Evolutionary conservation across 495 filamentous ascomycete species (phyloP).

Genomic region (Tuber aestivum): DNA sequence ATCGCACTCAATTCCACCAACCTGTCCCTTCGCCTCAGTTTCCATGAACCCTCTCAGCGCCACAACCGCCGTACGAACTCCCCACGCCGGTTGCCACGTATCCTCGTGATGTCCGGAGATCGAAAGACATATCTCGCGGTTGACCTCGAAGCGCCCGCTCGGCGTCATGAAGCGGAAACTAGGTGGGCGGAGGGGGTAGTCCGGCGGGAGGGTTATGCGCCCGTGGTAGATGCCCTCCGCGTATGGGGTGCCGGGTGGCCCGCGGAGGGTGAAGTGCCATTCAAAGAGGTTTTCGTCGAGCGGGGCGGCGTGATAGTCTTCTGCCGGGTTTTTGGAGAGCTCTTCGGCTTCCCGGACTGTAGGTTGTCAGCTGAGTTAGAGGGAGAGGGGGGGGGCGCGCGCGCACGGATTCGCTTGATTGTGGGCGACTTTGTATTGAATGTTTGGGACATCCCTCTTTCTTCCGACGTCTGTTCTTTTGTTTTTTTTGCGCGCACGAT

Average conservation of each 20-base stretch:
- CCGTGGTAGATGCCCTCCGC: constrained; percentile 83
- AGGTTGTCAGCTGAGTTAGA: constrained; percentile 38
- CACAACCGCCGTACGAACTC: constrained; percentile 71
- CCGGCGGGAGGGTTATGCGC: constrained; percentile 79
- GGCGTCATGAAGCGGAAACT: constrained; percentile 92
- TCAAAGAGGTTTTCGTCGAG: constrained; percentile 88
- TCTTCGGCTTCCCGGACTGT: constrained; percentile 79
- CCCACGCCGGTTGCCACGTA: constrained; percentile 98
- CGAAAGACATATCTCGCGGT: constrained; percentile 90
- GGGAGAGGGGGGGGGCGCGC: constrained; percentile 10
- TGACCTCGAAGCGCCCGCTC: constrained; percentile 87
- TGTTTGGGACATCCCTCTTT: constrained; percentile 29
- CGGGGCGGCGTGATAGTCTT: constrained; percentile 75
- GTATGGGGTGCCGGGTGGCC: constrained; percentile 80
- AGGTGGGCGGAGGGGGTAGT: constrained; percentile 84
- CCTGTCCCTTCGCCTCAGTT: constrained; percentile 66
- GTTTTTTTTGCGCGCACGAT: background rate
- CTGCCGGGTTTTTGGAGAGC: constrained; percentile 66
- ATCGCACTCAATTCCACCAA: constrained; percentile 76
- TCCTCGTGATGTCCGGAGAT: constrained; percentile 96
- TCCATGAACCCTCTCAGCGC: constrained; percentile 70
- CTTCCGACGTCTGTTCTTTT: background rate
- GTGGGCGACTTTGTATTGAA: constrained; percentile 62
- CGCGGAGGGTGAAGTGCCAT: constrained; percentile 98
- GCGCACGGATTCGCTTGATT: constrained; percentile 67